Percentiles rank a stretch among this genome's conserved stretches.
Evolutionary conservation across 257 asterid species (phyloP).

Genomic region (Avicennia marina): DNA sequence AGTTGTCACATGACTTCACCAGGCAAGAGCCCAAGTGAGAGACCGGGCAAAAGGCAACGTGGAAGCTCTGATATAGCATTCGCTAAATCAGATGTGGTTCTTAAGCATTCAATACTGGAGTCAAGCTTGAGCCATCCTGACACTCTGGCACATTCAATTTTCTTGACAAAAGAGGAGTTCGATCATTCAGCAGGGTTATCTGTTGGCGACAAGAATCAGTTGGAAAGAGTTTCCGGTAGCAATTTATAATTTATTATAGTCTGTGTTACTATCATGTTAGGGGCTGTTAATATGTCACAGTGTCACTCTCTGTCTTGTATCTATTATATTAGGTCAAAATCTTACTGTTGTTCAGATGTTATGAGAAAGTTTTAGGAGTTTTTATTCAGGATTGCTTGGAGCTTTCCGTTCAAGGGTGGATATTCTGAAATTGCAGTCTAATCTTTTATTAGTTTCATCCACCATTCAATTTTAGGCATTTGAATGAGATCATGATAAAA

Average conservation of each 20-base stretch:
- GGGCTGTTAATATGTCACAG: too few species aligned
- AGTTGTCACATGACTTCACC: conserved; percentile 33
- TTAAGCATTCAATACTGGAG: conserved; percentile 33
- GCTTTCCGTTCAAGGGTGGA: too few species aligned
- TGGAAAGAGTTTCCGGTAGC: conserved; percentile 25
- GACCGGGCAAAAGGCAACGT: conserved; percentile 41
- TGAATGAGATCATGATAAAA: too few species aligned
- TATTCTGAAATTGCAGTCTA: too few species aligned
- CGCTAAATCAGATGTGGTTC: conserved; percentile 32
- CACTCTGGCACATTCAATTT: conserved; percentile 32
- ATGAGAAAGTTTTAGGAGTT: too few species aligned
- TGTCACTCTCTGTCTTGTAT: too few species aligned
- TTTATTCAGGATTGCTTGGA: too few species aligned
- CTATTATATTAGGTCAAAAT: too few species aligned
- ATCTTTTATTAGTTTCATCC: too few species aligned
- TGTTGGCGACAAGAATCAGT: conserved; percentile 22
- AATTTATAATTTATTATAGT: conserved; percentile 10
- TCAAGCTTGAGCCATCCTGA: conserved; percentile 40
- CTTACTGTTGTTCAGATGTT: too few species aligned
- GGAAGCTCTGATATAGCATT: conserved; percentile 26
- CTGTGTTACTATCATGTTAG: neutral
- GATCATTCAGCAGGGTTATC: conserved; percentile 29
- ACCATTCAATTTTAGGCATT: too few species aligned
- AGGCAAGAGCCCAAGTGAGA: conserved; percentile 5
- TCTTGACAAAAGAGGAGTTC: conserved; percentile 34